These are phyloP conservation scores for Ophiostoma tasmaniense DNA, from an alignment of 2,329 filamentous ascomycete species.

Conservation along the genomic window DNA sequence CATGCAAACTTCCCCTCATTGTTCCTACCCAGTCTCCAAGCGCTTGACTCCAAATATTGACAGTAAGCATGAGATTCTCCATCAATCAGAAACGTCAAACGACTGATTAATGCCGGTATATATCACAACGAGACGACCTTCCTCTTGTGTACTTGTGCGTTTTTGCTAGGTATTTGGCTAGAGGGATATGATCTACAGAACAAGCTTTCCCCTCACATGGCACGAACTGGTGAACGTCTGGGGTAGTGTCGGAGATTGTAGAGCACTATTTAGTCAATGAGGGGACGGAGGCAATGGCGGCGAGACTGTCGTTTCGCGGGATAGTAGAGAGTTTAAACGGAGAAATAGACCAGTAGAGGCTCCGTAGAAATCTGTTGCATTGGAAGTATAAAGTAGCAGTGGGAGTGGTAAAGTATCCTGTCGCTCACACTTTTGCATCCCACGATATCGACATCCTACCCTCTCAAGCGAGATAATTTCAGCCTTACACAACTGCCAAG, in stretches of 20 bases:
- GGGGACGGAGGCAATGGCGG: neutral
- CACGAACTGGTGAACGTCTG: neutral
- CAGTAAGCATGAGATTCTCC: constrained; percentile 11
- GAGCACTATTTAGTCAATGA: neutral
- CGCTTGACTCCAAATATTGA: neutral
- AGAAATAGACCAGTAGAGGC: neutral
- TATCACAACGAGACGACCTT: neutral
- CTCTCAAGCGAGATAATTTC: too few relatives aligned
- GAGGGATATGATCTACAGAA: neutral
- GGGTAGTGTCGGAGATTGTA: neutral
- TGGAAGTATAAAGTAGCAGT: neutral
- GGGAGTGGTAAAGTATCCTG: neutral
- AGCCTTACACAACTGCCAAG: neutral
- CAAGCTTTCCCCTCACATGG: neutral
- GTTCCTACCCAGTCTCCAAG: neutral
- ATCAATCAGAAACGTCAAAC: constrained; percentile 12
- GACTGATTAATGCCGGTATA: neutral
- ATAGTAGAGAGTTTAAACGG: neutral
- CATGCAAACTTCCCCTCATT: neutral
- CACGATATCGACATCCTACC: neutral
- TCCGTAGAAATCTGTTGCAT: neutral
- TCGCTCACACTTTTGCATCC: neutral
- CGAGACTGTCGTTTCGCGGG: neutral
- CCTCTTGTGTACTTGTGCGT: neutral
- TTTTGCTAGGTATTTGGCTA: neutral